Percentiles rank a stretch among this genome's conserved stretches.
Conservation (phyloP, 176 grass and related monocot genomes). For the Eleusine indica region DNA sequence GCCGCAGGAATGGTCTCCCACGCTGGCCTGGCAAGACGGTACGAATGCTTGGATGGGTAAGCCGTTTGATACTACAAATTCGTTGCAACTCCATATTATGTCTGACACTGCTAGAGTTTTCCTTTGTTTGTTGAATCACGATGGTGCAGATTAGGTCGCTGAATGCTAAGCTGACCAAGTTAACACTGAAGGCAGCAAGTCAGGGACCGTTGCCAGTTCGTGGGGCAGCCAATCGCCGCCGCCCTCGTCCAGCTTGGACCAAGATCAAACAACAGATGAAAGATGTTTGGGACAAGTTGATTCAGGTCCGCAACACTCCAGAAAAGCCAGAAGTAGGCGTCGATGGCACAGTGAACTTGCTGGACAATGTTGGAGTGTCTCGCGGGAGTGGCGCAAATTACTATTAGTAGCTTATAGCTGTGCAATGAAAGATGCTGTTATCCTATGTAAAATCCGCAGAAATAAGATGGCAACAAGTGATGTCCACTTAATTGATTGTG, state of each 20-base stretch:
- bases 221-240: neutral
- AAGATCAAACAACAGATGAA: neutral
- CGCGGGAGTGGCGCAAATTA: too few relatives aligned
- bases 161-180: neutral
- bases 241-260: neutral
- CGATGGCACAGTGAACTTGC: neutral
- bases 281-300: neutral
- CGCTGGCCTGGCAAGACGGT: slow-evolving; percentile 6
- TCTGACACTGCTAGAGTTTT: neutral
- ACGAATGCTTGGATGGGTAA: neutral
- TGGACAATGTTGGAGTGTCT: slow-evolving; percentile 1
- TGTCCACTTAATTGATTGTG: too few relatives aligned
- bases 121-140: neutral
- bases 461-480: too few relatives aligned
- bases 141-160: neutral
- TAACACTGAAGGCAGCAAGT: neutral
- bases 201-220: neutral
- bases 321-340: neutral
- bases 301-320: neutral
- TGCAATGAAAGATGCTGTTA: too few relatives aligned
- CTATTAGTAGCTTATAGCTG: too few relatives aligned
- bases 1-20: neutral
- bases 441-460: too few relatives aligned
- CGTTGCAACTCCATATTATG: neutral
- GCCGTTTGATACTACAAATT: too few relatives aligned